phyloP scores from a whole-genome alignment of 768 basidiomycete species.

The Boletus vinaceobasis region DNA sequence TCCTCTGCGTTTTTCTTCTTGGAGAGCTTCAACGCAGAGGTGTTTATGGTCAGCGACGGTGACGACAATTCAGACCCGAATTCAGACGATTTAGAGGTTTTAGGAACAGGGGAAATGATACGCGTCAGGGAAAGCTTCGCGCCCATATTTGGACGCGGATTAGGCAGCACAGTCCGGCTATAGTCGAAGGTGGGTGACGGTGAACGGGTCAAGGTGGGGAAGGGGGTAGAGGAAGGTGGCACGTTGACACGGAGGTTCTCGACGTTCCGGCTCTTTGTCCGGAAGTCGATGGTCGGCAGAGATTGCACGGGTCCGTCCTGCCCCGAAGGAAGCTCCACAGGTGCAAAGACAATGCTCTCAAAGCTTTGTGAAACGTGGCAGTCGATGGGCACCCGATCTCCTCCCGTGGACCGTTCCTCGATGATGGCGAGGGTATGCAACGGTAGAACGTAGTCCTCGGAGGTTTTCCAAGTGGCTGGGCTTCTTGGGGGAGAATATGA shows the following conservation, averaged over 20 bases:
- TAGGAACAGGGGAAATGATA: slow-evolving; percentile 26
- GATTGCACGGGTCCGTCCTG: slow-evolving; percentile 21
- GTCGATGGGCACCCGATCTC: slow-evolving; percentile 11
- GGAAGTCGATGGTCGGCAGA: slow-evolving; percentile 1
- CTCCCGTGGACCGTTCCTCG: slow-evolving; percentile 33
- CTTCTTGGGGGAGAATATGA: slow-evolving; percentile 33
- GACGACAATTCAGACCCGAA: slow-evolving; percentile 3
- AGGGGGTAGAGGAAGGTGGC: slow-evolving; percentile 13
- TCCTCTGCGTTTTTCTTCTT: slow-evolving; percentile 34
- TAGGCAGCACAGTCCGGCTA: background rate
- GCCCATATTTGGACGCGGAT: slow-evolving; percentile 9
- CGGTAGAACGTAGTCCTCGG: slow-evolving; percentile 27
- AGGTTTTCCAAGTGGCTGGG: slow-evolving; percentile 31
- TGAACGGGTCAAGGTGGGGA: slow-evolving; percentile 17
- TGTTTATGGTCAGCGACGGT: slow-evolving; percentile 20
- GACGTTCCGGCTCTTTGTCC: slow-evolving; percentile 27
- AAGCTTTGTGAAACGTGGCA: slow-evolving; percentile 18
- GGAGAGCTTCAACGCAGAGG: slow-evolving; percentile 4
- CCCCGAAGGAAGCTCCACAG: slow-evolving; percentile 10
- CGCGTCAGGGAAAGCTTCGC: slow-evolving; percentile 25
- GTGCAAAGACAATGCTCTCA: slow-evolving; percentile 23
- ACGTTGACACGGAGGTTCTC: slow-evolving; percentile 32
- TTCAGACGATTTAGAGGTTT: slow-evolving; percentile 7
- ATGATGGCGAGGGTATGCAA: slow-evolving; percentile 36
- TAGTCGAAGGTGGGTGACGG: slow-evolving; percentile 13